Base-by-base conservation (phyloP, 2,329 filamentous ascomycete genomes). In the Pseudocercospora fuligena region DNA sequence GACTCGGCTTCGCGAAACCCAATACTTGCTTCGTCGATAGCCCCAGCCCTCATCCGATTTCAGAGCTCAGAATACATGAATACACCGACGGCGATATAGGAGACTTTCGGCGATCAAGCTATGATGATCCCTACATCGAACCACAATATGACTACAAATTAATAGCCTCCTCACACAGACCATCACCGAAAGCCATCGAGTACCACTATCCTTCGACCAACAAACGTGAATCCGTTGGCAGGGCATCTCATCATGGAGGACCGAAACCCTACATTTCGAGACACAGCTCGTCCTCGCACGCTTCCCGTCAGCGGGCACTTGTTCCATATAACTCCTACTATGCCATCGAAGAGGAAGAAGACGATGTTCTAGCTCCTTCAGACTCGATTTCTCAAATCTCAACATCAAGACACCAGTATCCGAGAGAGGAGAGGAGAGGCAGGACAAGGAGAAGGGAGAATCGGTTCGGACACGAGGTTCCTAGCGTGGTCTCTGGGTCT, bases 351-450 rank as follows among this genome's bases (percentile, higher is more conserved):
- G 25, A 58, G 12, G 27, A 19, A 43, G 29, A 33, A 5, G 16
- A 58, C 31, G 31, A 58, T 14, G 54, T 36, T 36, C 56, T 58
- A 21, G 56, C 31, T 11, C 56, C 56, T 58, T 58, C 51, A 33
- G 64, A 66, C 11, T 66, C 60, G 6, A 60, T 66, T 31, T 63
- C 64, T 1, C 64, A 66, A n/a, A 47, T 60, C n/a, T 66, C 60
- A 36, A 27, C 47, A 2, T 51, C 47, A 56, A 56, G 16, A 56
- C 51, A 31, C 27, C 21, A 33, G 21, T 49, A 58, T 29, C 59
- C 51, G 11, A 49, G 29, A 14, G 64, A 66, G 11, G 64, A 66
- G 40, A 63, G 64, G 31, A 53, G 64, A 29, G 60, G 64, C 11
- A 59, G 64, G 16, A 56, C 60, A 33, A 63, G 60, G 31, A 63